Conservation (phyloP, 345 rosid species). For the Eucalyptus albens region DNA sequence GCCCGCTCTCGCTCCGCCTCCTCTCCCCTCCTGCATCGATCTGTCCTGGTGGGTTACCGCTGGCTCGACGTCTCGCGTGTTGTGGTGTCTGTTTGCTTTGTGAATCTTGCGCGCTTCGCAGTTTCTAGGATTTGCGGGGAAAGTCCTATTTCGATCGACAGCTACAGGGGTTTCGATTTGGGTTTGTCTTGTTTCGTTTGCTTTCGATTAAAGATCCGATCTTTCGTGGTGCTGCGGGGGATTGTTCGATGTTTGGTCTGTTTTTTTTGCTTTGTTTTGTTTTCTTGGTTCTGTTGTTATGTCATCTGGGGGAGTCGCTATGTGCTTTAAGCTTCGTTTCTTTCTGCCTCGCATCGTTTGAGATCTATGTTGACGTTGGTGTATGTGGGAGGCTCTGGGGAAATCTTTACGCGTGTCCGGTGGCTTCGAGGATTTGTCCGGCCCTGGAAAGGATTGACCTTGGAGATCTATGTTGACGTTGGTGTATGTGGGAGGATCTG, state of each 20-base stretch:
- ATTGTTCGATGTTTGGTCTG: not conserved
- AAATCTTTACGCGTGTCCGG: not conserved
- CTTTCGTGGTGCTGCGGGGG: not conserved
- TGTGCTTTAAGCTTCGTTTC: not conserved
- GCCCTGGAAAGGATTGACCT: not conserved
- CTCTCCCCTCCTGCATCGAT: not conserved
- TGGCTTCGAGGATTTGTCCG: not conserved
- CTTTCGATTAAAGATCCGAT: not conserved
- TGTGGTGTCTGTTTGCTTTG: not conserved
- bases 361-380: not conserved
- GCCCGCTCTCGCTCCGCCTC: not conserved
- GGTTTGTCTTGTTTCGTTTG: not conserved
- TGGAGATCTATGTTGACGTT: not conserved
- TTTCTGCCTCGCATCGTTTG: not conserved
- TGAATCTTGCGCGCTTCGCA: not conserved
- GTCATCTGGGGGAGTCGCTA: not conserved
- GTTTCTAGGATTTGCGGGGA: not conserved
- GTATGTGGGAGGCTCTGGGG: not conserved
- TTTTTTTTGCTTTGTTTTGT: not conserved
- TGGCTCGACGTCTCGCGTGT: not conserved
- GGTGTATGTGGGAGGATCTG: not conserved
- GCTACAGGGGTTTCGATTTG: not conserved
- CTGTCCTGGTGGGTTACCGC: not conserved
- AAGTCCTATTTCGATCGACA: not conserved
- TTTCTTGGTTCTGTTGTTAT: not conserved